A percentile compares a stretch with the other conserved stretches of the same genome.
Conservation (phyloP, 805 yeast species). For the Lipomyces oligophaga region DNA sequence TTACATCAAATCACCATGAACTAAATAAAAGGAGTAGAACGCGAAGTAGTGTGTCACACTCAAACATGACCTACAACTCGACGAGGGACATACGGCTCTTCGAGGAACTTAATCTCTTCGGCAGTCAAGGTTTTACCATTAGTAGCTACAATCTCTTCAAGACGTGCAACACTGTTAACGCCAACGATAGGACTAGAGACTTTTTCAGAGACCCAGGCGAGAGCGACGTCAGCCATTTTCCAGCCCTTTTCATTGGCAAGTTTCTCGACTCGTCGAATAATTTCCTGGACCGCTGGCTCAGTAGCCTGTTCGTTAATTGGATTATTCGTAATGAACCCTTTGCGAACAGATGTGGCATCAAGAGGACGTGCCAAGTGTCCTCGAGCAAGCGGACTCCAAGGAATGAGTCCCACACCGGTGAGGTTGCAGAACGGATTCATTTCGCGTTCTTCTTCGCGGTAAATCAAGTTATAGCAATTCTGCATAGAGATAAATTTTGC, state of each 20-base stretch:
- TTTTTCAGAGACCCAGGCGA: conserved; percentile 52
- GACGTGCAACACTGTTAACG: conserved; percentile 45
- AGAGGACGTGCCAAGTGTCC: conserved; percentile 54
- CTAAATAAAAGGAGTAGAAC: too few relatives aligned
- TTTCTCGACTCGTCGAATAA: conserved; percentile 48
- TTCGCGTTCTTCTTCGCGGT: conserved; percentile 66
- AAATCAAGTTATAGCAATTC: conserved; percentile 51
- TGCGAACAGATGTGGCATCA: conserved; percentile 14
- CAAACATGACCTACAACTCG: conserved; percentile 17
- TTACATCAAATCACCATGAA: too few relatives aligned
- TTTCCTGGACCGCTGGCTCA: conserved; percentile 30
- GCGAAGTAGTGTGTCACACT: background rate
- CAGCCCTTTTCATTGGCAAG: conserved; percentile 47
- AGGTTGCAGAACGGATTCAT: conserved; percentile 52
- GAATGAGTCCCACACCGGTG: conserved; percentile 54
- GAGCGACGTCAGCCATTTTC: conserved; percentile 52
- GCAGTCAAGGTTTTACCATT: conserved; percentile 41
- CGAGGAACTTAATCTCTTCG: conserved; percentile 36
- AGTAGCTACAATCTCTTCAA: conserved; percentile 51
- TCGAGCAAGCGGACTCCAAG: conserved; percentile 58
- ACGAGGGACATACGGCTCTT: conserved; percentile 35
- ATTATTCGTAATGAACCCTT: conserved; percentile 11
- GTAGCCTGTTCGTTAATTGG: conserved; percentile 17
- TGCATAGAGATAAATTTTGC: conserved; percentile 59
- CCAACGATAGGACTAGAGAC: conserved; percentile 58